Conservation (phyloP, 2,329 filamentous ascomycete species). For the Diaporthe citri region DNA sequence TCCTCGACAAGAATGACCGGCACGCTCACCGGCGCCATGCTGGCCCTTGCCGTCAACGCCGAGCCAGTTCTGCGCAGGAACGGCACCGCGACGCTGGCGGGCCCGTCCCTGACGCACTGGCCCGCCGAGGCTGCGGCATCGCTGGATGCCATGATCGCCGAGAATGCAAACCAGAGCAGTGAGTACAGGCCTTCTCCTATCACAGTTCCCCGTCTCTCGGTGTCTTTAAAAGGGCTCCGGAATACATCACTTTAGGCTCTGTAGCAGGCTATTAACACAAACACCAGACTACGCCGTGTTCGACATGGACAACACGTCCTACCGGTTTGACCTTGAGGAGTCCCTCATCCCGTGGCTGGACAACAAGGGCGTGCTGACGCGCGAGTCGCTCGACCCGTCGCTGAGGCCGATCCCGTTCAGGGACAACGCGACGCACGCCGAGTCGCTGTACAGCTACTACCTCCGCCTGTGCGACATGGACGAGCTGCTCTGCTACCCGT, state of each 20-base stretch:
- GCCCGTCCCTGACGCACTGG: constrained; percentile 50
- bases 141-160: constrained; percentile 53
- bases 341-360: constrained; percentile 58
- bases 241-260: neutral
- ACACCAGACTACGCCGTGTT: constrained; percentile 52
- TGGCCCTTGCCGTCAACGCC: constrained; percentile 20
- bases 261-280: neutral
- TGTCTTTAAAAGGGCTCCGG: neutral
- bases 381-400: constrained; percentile 55
- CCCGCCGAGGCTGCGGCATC: constrained; percentile 51
- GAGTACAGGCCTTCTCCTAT: neutral
- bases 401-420: constrained; percentile 58
- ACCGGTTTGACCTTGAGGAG: constrained; percentile 57
- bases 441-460: constrained; percentile 61
- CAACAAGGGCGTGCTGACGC: constrained; percentile 55
- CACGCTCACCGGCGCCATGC: constrained; percentile 26
- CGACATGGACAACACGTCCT: constrained; percentile 62
- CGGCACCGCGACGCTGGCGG: constrained; percentile 28
- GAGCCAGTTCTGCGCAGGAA: constrained; percentile 16
- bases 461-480: constrained; percentile 57
- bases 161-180: constrained; percentile 52
- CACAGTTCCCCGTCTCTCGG: neutral
- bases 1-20: constrained; percentile 14
- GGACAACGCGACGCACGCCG: constrained; percentile 53
- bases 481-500: constrained; percentile 57